Conservation (phyloP, 2,329 filamentous ascomycete species). For the Calonectria hongkongensis region DNA sequence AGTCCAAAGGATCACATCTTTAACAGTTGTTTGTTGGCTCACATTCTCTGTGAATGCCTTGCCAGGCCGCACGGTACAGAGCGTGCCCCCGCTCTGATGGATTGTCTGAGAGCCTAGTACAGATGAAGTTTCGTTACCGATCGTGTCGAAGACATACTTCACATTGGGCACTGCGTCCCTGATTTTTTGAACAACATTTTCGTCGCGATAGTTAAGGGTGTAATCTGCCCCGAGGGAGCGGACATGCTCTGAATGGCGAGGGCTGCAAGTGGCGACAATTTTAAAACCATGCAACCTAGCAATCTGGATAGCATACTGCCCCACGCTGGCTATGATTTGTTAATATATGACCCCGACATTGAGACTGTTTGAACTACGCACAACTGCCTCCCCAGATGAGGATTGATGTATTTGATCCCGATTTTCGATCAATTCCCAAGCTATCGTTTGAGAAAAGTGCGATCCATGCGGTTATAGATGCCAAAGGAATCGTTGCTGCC, state of each 20-base stretch:
- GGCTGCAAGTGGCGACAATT: slow-evolving; percentile 60
- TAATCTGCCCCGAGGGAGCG: slow-evolving; percentile 58
- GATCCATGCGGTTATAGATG: slow-evolving; percentile 61
- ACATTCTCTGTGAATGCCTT: slow-evolving; percentile 63
- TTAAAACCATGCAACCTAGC: slow-evolving; percentile 58
- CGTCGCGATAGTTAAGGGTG: slow-evolving; percentile 64
- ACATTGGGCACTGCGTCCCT: slow-evolving; percentile 56
- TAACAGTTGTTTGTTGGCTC: slow-evolving; percentile 57
- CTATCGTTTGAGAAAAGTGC: slow-evolving; percentile 62
- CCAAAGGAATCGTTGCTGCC: slow-evolving; percentile 63
- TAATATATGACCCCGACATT: neutral
- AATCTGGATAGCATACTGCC: slow-evolving; percentile 61
- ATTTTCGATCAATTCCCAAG: slow-evolving; percentile 56
- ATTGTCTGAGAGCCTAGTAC: slow-evolving; percentile 57
- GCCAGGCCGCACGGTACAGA: slow-evolving; percentile 65
- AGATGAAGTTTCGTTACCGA: slow-evolving; percentile 63
- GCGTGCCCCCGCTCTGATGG: slow-evolving; percentile 49
- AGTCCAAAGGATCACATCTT: slow-evolving; percentile 65
- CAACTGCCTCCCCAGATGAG: slow-evolving; percentile 68
- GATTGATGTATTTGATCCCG: slow-evolving; percentile 47
- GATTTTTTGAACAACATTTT: slow-evolving; percentile 60
- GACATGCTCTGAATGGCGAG: slow-evolving; percentile 57
- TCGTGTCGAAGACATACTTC: slow-evolving; percentile 64
- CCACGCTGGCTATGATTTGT: slow-evolving; percentile 59
- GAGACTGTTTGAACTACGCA: slow-evolving; percentile 45